These are phyloP conservation scores for Murraya koenigii DNA, from an alignment of 345 rosid species.

Conservation along the genomic window DNA sequence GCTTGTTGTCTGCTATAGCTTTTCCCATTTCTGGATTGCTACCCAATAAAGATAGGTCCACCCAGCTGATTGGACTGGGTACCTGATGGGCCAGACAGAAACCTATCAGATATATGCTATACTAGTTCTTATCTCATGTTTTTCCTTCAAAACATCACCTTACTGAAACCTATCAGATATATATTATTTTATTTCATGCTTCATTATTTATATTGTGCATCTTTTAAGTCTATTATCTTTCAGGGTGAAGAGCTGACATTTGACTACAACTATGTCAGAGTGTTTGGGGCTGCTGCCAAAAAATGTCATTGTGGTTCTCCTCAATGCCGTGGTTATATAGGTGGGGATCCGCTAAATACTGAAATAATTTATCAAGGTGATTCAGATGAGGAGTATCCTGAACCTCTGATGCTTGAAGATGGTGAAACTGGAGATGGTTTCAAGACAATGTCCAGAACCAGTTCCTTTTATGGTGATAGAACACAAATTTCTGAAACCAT, in stretches of 20 bases:
- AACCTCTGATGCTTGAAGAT: slow-evolving; percentile 81
- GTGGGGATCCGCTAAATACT: slow-evolving; percentile 80
- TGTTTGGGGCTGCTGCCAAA: slow-evolving; percentile 98
- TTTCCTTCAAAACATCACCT: neutral
- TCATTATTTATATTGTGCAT: slow-evolving; percentile 8
- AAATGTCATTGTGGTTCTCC: slow-evolving; percentile 86
- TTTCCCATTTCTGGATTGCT: neutral
- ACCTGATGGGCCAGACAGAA: neutral
- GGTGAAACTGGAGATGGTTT: slow-evolving; percentile 49
- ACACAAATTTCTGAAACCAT: slow-evolving; percentile 25
- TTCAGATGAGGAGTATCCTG: slow-evolving; percentile 97
- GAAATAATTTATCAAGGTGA: slow-evolving; percentile 90
- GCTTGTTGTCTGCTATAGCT: neutral
- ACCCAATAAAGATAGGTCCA: neutral
- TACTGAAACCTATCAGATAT: neutral
- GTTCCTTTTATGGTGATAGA: slow-evolving; percentile 29
- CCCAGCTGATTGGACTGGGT: neutral
- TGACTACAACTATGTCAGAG: slow-evolving; percentile 98
- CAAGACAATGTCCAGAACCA: slow-evolving; percentile 26
- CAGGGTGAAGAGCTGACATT: slow-evolving; percentile 96
- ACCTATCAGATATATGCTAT: no score
- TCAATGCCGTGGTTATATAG: slow-evolving; percentile 92
- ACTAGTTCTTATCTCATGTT: neutral
- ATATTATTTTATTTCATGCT: neutral
- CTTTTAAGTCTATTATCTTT: slow-evolving; percentile 16